Conservation (phyloP, 495 filamentous ascomycete genomes). For the Tuber magnatum region DNA sequence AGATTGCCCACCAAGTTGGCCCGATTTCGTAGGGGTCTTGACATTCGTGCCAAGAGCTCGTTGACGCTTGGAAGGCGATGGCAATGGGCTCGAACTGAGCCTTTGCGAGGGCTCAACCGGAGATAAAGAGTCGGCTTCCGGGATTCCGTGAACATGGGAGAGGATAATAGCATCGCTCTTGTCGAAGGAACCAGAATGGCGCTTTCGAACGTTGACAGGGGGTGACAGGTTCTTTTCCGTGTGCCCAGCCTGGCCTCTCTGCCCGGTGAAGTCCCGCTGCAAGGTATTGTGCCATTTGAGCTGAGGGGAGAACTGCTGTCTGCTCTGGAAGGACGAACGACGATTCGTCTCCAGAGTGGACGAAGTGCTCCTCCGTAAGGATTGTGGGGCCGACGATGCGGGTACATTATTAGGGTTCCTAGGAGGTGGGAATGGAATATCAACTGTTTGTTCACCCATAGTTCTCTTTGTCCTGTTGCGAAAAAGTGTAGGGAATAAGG, state of each 20-base stretch:
- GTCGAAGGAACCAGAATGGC: constrained; percentile 28
- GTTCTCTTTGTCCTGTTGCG: constrained; percentile 7
- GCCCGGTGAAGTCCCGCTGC: constrained; percentile 37
- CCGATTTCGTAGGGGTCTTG: constrained; percentile 32
- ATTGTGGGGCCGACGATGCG: constrained; percentile 29
- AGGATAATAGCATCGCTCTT: constrained; percentile 34
- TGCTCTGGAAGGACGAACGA: constrained; percentile 27
- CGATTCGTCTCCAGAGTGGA: constrained; percentile 19
- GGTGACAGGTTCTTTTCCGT: constrained; percentile 4
- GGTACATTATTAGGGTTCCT: not conserved
- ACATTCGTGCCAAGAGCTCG: constrained; percentile 19
- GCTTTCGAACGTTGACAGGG: constrained; percentile 19
- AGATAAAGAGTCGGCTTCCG: constrained; percentile 25
- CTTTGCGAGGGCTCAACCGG: constrained; percentile 30
- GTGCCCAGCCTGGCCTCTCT: constrained; percentile 2
- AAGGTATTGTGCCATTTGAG: constrained; percentile 41
- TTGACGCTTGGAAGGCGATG: constrained; percentile 34
- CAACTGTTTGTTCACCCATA: constrained; percentile 21
- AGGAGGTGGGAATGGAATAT: not conserved
- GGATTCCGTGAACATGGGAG: constrained; percentile 29
- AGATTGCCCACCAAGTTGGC: constrained; percentile 14
- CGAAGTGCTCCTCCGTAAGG: constrained; percentile 14
- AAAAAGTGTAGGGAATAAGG: constrained; percentile 10
- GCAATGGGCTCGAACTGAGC: constrained; percentile 30
- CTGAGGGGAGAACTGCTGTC: constrained; percentile 25